phyloP scores from a whole-genome alignment of 2,329 filamentous ascomycete species.

The Diplodia mutila region DNA sequence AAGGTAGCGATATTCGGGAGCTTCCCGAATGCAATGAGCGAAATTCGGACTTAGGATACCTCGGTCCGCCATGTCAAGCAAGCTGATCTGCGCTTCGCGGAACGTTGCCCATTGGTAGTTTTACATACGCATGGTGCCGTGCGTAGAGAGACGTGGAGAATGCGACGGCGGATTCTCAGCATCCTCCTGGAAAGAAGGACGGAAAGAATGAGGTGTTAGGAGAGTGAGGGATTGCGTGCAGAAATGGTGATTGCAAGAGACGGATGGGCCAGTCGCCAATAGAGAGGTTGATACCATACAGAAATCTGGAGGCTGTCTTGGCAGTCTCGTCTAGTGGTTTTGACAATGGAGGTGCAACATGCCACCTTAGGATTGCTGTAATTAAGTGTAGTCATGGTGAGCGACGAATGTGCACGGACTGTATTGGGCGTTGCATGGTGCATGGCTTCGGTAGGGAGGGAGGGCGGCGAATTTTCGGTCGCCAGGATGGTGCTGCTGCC shows the following conservation, averaged over 20 bases:
- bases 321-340: neutral
- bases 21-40: neutral
- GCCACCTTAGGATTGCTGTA: neutral
- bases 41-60: neutral
- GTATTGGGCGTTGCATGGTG: no score
- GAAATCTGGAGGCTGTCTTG: neutral
- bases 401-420: neutral
- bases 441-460: neutral
- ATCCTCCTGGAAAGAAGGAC: neutral
- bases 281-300: neutral
- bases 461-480: neutral
- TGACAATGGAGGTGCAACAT: neutral
- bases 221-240: neutral
- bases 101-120: neutral
- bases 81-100: neutral
- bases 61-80: neutral
- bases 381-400: neutral
- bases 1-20: neutral
- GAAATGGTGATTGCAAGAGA: neutral
- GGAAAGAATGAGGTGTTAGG: neutral
- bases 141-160: no score
- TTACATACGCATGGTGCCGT: neutral
- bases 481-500: neutral
- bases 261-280: neutral
- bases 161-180: neutral